phyloP scores from a whole-genome alignment of 148 eudicot species.

The Cornus kousa region DNA sequence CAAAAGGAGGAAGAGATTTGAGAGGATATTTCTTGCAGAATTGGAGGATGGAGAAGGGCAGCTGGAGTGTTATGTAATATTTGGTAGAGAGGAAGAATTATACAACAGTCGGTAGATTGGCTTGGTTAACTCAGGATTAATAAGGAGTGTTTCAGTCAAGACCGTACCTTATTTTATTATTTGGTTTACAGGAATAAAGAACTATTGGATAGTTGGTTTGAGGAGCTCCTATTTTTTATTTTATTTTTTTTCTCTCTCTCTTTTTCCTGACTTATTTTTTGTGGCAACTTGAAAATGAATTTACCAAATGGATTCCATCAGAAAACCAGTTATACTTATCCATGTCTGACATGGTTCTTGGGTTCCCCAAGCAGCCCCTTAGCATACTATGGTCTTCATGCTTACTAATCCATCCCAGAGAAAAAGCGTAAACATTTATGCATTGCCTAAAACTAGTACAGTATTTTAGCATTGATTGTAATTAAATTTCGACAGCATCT shows the following conservation, averaged over 20 bases:
- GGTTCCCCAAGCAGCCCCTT: background rate
- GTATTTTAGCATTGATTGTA: background rate
- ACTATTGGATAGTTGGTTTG: background rate
- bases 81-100: background rate
- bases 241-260: too few species aligned
- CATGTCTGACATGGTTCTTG: background rate
- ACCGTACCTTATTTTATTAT: too few species aligned
- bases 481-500: background rate
- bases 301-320: background rate
- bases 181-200: too few species aligned
- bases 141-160: too few species aligned
- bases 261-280: too few species aligned
- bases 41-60: background rate
- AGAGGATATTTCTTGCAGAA: background rate
- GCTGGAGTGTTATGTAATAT: background rate
- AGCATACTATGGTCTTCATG: background rate
- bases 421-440: background rate
- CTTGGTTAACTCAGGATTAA: background rate
- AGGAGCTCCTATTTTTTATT: background rate
- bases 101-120: background rate
- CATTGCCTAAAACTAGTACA: background rate
- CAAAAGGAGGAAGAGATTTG: background rate
- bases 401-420: background rate
- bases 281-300: background rate
- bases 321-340: background rate